phyloP scores from a whole-genome alignment of 1,284 basidiomycete species.

The Earliella scabrosa region DNA sequence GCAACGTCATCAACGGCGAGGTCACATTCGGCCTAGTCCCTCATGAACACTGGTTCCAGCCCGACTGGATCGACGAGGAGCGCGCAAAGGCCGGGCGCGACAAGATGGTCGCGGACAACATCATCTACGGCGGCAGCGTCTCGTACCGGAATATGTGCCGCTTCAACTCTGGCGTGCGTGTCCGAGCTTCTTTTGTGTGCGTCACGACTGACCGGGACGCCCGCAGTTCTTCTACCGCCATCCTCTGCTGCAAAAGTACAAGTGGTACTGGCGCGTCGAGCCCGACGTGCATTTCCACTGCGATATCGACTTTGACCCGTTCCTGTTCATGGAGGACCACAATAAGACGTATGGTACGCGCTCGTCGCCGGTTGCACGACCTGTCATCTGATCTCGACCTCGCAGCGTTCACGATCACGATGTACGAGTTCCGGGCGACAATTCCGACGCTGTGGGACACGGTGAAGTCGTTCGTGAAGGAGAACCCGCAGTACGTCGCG shows the following conservation, averaged over 20 bases:
- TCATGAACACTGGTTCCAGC: slow-evolving; percentile 84
- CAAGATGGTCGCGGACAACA: slow-evolving; percentile 75
- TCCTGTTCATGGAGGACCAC: slow-evolving; percentile 75
- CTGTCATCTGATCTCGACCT: neutral
- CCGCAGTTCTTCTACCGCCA: slow-evolving; percentile 67
- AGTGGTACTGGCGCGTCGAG: slow-evolving; percentile 38
- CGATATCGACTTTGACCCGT: slow-evolving; percentile 75
- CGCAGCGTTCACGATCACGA: slow-evolving; percentile 70
- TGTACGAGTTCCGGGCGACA: slow-evolving; percentile 78
- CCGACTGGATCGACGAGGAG: slow-evolving; percentile 82
- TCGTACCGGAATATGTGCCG: slow-evolving; percentile 58
- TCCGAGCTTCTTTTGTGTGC: neutral
- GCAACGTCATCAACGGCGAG: slow-evolving; percentile 40
- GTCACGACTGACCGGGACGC: slow-evolving; percentile 19
- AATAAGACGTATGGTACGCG: slow-evolving; percentile 66
- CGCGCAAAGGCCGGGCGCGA: slow-evolving; percentile 71
- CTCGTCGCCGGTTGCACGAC: neutral
- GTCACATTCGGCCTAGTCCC: slow-evolving; percentile 54
- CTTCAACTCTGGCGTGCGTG: slow-evolving; percentile 62
- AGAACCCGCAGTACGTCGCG: slow-evolving; percentile 66
- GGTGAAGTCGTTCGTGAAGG: slow-evolving; percentile 68
- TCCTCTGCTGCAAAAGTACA: slow-evolving; percentile 41
- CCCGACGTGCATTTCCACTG: slow-evolving; percentile 79
- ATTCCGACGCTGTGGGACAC: slow-evolving; percentile 77
- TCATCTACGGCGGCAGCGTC: slow-evolving; percentile 83